Evolutionary conservation across 129 eudicot species (phyloP).

Genomic region (Silybum marianum): DNA sequence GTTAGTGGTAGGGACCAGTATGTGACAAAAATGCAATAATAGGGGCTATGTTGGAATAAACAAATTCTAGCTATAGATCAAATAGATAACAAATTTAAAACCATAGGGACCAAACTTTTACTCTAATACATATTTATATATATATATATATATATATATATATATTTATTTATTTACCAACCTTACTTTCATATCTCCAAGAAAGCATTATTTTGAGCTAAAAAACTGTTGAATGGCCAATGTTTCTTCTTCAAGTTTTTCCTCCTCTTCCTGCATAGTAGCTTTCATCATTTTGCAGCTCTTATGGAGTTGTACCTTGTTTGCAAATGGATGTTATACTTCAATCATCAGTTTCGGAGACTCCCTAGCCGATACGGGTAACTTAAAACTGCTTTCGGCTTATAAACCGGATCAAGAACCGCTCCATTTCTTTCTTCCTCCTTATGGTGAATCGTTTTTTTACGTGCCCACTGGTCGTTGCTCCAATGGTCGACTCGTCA

Average conservation of each 20-base stretch:
- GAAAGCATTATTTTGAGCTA: background rate
- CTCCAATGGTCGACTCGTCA: conserved; percentile 41
- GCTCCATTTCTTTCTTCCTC: conserved; percentile 22
- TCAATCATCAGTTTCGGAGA: conserved; percentile 52
- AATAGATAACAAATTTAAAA: no score
- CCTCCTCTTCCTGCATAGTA: background rate
- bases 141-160: no score
- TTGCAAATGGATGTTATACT: conserved; percentile 37
- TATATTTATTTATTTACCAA: background rate
- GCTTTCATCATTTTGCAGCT: conserved; percentile 2
- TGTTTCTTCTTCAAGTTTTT: background rate
- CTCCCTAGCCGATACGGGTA: conserved; percentile 33
- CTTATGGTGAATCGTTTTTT: conserved; percentile 33
- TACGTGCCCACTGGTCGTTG: conserved; percentile 38
- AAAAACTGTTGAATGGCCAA: conserved; percentile 22
- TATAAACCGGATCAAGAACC: background rate
- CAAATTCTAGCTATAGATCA: no score
- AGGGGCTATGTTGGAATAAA: no score
- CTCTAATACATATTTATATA: no score
- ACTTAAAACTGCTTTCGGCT: conserved; percentile 13
- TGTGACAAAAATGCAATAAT: no score
- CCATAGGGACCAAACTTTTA: no score
- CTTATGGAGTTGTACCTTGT: background rate
- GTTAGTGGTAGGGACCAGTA: no score
- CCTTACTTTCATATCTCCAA: background rate